Conservation (phyloP, 2,329 filamentous ascomycete genomes). For the Aschersonia sp. region DNA sequence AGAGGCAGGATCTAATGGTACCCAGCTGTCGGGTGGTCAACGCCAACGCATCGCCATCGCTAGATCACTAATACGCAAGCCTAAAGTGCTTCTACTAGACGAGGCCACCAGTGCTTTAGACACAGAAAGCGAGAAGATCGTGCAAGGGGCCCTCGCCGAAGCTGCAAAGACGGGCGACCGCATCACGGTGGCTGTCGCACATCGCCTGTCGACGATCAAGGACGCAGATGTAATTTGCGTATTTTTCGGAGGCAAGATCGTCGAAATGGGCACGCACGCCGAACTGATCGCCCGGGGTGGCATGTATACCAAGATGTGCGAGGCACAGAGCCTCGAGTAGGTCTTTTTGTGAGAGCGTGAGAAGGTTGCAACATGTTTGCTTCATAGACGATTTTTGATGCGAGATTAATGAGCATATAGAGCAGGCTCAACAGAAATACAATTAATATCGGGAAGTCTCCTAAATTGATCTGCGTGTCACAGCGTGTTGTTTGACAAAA, state of each 20-base stretch:
- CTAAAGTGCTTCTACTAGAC: constrained; percentile 85
- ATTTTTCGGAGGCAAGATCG: constrained; percentile 39
- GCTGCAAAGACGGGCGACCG: constrained; percentile 66
- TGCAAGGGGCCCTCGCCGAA: constrained; percentile 69
- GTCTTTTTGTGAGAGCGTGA: background rate
- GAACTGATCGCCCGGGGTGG: constrained; percentile 34
- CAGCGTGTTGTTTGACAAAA: too few species aligned
- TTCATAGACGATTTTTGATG: background rate
- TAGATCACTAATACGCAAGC: constrained; percentile 52
- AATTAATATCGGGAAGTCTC: too few species aligned
- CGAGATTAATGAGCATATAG: too few species aligned
- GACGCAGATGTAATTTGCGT: constrained; percentile 48
- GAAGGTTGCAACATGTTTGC: background rate
- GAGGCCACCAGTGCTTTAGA: constrained; percentile 88
- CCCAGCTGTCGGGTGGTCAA: constrained; percentile 7
- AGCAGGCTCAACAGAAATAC: too few species aligned
- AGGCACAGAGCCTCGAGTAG: background rate
- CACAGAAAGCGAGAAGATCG: constrained; percentile 86
- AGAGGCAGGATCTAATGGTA: constrained; percentile 52
- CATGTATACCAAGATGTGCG: constrained; percentile 31
- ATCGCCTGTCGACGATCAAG: constrained; percentile 84
- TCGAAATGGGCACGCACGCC: constrained; percentile 42
- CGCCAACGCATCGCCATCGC: constrained; percentile 9
- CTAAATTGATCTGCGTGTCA: too few species aligned
- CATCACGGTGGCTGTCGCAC: constrained; percentile 89